Evolutionary conservation across 345 rosid genomes (phyloP).

Genomic region (Bretschneidera sinensis): DNA sequence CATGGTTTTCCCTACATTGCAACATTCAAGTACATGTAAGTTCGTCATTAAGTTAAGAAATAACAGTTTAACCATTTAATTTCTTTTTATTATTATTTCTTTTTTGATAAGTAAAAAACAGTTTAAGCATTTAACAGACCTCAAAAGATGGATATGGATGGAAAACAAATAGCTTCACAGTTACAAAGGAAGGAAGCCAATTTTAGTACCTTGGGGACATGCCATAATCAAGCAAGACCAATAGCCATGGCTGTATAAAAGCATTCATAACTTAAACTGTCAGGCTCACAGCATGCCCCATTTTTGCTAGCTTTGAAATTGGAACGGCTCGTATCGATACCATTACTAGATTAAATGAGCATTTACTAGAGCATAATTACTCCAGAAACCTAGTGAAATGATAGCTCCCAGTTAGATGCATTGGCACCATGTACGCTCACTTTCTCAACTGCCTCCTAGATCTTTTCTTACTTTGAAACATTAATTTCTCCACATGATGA

Average conservation of each 20-base stretch:
- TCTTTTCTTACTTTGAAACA: not conserved
- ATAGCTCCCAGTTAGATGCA: not conserved
- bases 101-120: not conserved
- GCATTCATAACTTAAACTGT: not conserved
- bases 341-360: too few species aligned
- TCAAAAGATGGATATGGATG: not conserved
- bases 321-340: too few species aligned
- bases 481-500: slow-evolving; percentile 2
- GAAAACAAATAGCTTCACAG: not conserved
- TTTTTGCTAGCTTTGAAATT: not conserved
- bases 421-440: too few species aligned
- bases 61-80: not conserved
- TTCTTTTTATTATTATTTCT: too few species aligned
- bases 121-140: not conserved
- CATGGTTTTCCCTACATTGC: slow-evolving; percentile 70
- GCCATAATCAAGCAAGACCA: not conserved
- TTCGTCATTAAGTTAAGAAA: not conserved
- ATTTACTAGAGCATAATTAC: not conserved
- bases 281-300: not conserved
- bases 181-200: not conserved
- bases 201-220: not conserved
- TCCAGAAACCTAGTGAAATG: not conserved
- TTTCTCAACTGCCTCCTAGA: not conserved
- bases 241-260: not conserved
- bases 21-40: slow-evolving; percentile 15